Conservation (phyloP, 768 basidiomycete genomes). For the Collybia sordida region DNA sequence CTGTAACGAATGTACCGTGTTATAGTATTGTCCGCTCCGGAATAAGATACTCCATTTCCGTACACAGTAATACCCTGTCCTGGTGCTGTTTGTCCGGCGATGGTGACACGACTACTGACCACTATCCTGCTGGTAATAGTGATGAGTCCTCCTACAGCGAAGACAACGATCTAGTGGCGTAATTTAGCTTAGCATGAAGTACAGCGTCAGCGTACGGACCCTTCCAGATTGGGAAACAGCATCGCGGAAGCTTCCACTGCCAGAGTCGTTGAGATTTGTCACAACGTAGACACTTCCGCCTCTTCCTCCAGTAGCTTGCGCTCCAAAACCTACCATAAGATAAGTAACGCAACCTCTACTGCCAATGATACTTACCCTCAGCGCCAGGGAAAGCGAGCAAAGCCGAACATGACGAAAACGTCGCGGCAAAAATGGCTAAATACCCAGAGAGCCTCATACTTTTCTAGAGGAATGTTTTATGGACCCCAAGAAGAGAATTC, state of each 20-base stretch:
- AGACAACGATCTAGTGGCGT: slow-evolving; percentile 26
- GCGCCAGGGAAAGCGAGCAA: slow-evolving; percentile 33
- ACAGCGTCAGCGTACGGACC: slow-evolving; percentile 10
- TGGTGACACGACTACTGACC: slow-evolving; percentile 27
- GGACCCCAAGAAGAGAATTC: too few species aligned
- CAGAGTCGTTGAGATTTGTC: slow-evolving; percentile 32
- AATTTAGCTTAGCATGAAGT: not conserved
- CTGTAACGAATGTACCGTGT: slow-evolving; percentile 18
- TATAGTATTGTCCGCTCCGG: slow-evolving; percentile 24
- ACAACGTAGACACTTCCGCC: slow-evolving; percentile 32
- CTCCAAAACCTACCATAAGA: slow-evolving; percentile 25
- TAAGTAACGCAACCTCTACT: too few species aligned
- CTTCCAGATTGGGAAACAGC: slow-evolving; percentile 30
- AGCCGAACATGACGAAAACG: slow-evolving; percentile 12
- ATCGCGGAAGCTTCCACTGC: slow-evolving; percentile 33
- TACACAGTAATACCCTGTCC: slow-evolving; percentile 37
- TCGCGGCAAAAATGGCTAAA: too few species aligned
- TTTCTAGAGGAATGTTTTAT: too few species aligned
- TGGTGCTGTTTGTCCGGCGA: slow-evolving; percentile 35
- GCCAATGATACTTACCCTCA: slow-evolving; percentile 19
- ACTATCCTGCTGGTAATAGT: slow-evolving; percentile 28
- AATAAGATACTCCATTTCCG: slow-evolving; percentile 33
- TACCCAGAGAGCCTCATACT: too few species aligned
- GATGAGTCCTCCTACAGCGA: slow-evolving; percentile 33
- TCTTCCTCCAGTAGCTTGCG: slow-evolving; percentile 30